Evolutionary conservation across 192 early-diverging fungal genomes (phyloP).

Genomic region (Coemansia sp.): DNA sequence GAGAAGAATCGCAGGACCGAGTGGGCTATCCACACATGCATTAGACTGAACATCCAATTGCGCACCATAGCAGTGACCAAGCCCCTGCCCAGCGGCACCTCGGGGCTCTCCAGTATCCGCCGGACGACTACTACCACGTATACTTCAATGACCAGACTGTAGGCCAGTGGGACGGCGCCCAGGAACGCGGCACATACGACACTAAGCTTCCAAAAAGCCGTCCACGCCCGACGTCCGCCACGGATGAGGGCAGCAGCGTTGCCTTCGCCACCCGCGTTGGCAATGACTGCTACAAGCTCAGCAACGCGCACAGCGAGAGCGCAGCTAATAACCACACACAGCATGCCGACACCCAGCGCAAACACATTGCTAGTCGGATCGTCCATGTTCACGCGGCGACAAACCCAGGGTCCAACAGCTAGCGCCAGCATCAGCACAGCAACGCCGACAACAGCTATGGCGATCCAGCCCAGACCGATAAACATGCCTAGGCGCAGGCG

Average conservation of each 20-base stretch:
- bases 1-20: conserved; percentile 39
- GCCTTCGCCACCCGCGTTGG: conserved; percentile 6
- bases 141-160: conserved; percentile 41
- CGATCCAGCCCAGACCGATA: conserved; percentile 34
- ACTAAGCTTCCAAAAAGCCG: conserved; percentile 12
- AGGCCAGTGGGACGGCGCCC: conserved; percentile 32
- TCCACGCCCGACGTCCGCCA: conserved; percentile 14
- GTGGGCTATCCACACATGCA: conserved; percentile 33
- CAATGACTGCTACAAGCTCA: conserved; percentile 1
- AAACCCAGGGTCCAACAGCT: conserved; percentile 55
- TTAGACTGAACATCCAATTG: conserved; percentile 48
- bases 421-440: conserved; percentile 57
- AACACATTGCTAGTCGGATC: conserved; percentile 77
- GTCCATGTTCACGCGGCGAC: neutral
- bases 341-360: conserved; percentile 71
- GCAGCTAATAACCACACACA: conserved; percentile 49
- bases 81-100: conserved; percentile 1
- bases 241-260: conserved; percentile 12
- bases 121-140: conserved; percentile 46
- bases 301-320: neutral
- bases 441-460: conserved; percentile 45
- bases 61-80: conserved; percentile 26
- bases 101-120: conserved; percentile 4
- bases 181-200: conserved; percentile 22
- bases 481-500: conserved; percentile 21